These are phyloP conservation scores for Paramecium biaurelia DNA, from an alignment of 73 alveolate species.

Conservation along the genomic window DNA sequence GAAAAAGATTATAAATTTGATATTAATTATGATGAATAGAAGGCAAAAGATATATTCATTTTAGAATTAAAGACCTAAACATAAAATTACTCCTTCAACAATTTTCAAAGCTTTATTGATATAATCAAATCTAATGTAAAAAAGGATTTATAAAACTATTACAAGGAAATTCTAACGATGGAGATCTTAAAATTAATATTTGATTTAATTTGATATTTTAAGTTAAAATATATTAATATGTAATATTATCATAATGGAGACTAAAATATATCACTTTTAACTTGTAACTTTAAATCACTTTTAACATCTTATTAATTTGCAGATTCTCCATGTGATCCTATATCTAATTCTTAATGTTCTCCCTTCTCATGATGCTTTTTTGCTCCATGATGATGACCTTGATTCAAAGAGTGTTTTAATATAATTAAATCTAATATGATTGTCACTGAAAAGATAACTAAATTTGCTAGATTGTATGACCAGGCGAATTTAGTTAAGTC, in stretches of 20 bases:
- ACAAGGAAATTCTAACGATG: background rate
- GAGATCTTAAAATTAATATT: background rate
- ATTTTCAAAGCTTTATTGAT: background rate
- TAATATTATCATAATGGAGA: background rate
- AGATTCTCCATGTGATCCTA: background rate
- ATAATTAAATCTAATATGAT: background rate
- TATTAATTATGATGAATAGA: background rate
- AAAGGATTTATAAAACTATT: background rate
- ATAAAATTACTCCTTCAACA: background rate
- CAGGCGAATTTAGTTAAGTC: constrained; percentile 12
- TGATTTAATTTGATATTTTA: background rate
- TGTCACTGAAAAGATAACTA: background rate
- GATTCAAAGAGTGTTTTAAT: background rate
- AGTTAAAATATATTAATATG: background rate
- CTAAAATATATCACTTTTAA: background rate
- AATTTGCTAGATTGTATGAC: constrained; percentile 25
- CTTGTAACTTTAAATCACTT: background rate
- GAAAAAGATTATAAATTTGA: background rate
- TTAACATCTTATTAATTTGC: background rate
- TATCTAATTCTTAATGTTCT: background rate
- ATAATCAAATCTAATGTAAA: background rate
- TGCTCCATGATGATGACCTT: constrained; percentile 5
- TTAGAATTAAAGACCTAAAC: background rate
- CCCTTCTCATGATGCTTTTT: background rate
- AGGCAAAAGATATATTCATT: background rate